Base-by-base conservation (phyloP, 1,284 basidiomycete genomes). In the Heterobasidion parviporum region DNA sequence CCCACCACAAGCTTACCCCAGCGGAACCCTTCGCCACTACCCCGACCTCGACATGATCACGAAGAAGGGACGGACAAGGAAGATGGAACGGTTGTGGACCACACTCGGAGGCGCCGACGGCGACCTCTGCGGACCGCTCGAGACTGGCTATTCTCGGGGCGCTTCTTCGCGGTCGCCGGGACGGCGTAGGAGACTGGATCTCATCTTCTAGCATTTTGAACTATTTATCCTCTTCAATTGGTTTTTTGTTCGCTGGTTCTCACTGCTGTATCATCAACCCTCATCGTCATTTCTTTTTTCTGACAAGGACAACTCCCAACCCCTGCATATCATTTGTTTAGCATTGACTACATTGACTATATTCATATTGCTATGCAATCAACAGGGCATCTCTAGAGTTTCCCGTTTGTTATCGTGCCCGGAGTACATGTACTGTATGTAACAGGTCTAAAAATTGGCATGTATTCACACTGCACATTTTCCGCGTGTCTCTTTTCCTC, bases 71-170 rank as follows among this genome's bases (percentile, higher is more conserved):
- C 46, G 6, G 46, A 48, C 15, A 48, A 48, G 46, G 46, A 16
- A 48, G 46, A 10, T 5, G 46, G 18, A 20, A 41, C 38, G 3
- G 12, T 41, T 12, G 38, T 12, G 38, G 38, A 41, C 38, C 38
- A 41, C n/a, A 65, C 68, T 47, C 68, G 67, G 41, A 72, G 70
- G 63, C 70, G 72, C 45, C 71, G 71, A 60, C 68, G 72, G 54
- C 65, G 70, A 59, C 70, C 76, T 53, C 67, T 76, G 67, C 77
- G 79, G 58, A 73, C 78, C 51, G 74, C 77, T 64, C 75, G 80
- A 48, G 72, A 75, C 64, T 83, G 81, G 81, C 80, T 83, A 65
- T 79, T 79, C 59, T 76, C 80, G 26, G 73, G 74, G 60, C 78
- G 75, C 69, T 64, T 83, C 59, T 80, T 82, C 61, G 66, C 78